Percentiles rank a stretch among this genome's conserved stretches.
Evolutionary conservation across 768 basidiomycete genomes (phyloP).

Genomic region (Hypholoma fasciculare): DNA sequence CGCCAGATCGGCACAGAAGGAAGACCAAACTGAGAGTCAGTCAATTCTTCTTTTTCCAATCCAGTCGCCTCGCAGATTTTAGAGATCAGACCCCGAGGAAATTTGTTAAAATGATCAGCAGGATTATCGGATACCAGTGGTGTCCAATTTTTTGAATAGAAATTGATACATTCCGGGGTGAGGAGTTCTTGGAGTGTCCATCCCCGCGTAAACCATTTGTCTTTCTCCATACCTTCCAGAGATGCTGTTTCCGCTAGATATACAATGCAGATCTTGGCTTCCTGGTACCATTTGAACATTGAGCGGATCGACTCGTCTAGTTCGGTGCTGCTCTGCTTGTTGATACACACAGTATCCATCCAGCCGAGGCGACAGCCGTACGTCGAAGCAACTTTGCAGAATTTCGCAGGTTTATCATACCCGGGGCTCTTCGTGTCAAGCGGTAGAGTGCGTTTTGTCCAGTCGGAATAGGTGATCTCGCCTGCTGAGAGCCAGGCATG

Average conservation of each 20-base stretch:
- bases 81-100: background rate
- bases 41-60: background rate
- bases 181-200: conserved; percentile 1
- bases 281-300: background rate
- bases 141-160: background rate
- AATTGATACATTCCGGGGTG: background rate
- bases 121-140: background rate
- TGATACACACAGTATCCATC: conserved; percentile 2
- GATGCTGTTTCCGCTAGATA: background rate
- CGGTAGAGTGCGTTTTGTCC: no score
- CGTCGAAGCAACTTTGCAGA: background rate
- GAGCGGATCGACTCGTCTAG: conserved; percentile 3
- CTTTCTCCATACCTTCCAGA: background rate
- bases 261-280: background rate
- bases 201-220: conserved; percentile 1
- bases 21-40: background rate
- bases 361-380: background rate
- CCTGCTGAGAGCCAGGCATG: no score
- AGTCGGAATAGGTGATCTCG: no score
- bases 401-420: background rate
- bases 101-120: no score
- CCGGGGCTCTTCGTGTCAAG: background rate
- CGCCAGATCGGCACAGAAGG: background rate
- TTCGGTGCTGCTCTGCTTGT: background rate
- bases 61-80: background rate